Base-by-base conservation (phyloP, 164 flowering plant species). In the Kalanchoe fedtschenkoi region DNA sequence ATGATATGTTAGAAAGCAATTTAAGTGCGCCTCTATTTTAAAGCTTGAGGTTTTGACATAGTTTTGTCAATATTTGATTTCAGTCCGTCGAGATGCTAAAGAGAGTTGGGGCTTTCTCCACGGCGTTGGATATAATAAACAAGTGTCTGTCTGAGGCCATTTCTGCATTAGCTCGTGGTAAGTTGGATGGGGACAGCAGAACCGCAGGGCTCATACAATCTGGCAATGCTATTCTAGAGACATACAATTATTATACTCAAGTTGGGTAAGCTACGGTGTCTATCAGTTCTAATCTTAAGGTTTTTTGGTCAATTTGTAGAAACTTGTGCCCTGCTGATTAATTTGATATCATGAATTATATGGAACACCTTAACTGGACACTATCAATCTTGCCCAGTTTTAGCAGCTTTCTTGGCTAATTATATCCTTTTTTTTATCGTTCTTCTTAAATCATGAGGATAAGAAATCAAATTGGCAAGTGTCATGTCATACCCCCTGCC, bases 61-160 rank as follows among this genome's bases (percentile, higher is more conserved):
- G 28, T 34, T 33, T 29, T 66, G 64, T 66, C 47, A 42, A 62
- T 62, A 4, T 43, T 6, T 26, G 44, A 44, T 33, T 66, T 34
- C 83, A 92, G 97, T 83, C 92, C 21, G 80, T 93, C 68, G 97
- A 93, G 74, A 81, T 93, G 63, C 91, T 85, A 67, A 87, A 85
- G 78, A 80, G 97, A 70, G 76, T 90, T 57, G 99, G 97, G 46
- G 97, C 99, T 38, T 90, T 85, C 70, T 83, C 95, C 22, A 75
- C 80, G 74, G 96, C 99, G 2, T 68, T 93, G 74, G 97, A 90
- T 70, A 93, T 95, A n/a, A 80, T 87, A 60, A 90, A 88, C 66
- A 93, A 79, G 80, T 88, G 95, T 72, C 83, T 93, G 14, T 85
- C 96, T 24, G 97, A 90, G 70, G 96, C 97, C 38, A 81, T 93